Evolutionary conservation across 225 moss, liverwort and hornwort species (phyloP).

Genomic region (Physcomitrium patens): DNA sequence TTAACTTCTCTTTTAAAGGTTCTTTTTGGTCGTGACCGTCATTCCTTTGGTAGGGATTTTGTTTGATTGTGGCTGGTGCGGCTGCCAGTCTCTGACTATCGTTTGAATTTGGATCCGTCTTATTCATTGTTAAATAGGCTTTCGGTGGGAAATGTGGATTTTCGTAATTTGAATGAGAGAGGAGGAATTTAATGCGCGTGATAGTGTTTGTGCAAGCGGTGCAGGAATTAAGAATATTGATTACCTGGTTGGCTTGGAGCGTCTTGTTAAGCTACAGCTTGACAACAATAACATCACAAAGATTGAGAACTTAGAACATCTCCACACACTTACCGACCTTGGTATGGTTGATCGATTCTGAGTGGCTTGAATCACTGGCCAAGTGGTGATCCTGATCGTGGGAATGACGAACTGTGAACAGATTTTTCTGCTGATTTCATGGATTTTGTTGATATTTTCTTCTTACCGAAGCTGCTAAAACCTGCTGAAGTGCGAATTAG

Average conservation of each 20-base stretch:
- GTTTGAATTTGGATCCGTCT: not conserved
- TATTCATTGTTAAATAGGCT: not conserved
- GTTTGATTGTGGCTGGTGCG: not conserved
- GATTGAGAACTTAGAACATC: slow-evolving; percentile 66
- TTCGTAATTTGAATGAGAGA: not conserved
- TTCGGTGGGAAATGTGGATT: not conserved
- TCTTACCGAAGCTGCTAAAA: not conserved
- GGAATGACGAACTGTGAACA: not conserved
- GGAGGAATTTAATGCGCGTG: not conserved
- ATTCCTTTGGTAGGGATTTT: not conserved
- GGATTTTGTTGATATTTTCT: not conserved
- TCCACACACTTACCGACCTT: slow-evolving; percentile 68
- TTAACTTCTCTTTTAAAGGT: slow-evolving; percentile 83
- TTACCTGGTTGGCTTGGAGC: slow-evolving; percentile 71
- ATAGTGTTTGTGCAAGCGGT: slow-evolving; percentile 8
- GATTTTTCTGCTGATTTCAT: not conserved
- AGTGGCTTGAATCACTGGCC: not conserved
- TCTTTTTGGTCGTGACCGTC: not conserved
- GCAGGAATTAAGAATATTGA: slow-evolving; percentile 85
- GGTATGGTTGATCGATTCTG: slow-evolving; percentile 37
- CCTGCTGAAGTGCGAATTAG: slow-evolving; percentile 28
- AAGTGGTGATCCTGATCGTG: not conserved
- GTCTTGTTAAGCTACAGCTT: slow-evolving; percentile 67
- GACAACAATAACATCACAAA: slow-evolving; percentile 78
- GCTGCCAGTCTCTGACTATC: not conserved